phyloP scores from a whole-genome alignment of 192 early-diverging fungal species.

The Jimgerdemannia lactiflua region DNA sequence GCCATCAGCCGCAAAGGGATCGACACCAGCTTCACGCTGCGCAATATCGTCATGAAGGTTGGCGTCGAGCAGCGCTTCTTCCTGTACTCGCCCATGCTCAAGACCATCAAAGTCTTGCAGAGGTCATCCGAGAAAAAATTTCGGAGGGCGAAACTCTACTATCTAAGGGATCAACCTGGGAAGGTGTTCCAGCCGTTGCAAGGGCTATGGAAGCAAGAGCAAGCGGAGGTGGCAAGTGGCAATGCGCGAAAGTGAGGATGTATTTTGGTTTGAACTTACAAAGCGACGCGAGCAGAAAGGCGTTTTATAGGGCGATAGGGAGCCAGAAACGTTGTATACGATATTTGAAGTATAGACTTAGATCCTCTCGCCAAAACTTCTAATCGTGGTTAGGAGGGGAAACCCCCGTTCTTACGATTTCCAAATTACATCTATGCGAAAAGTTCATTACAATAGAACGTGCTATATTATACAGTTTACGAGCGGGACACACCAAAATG shows the following conservation, averaged over 20 bases:
- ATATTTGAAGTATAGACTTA: too few relatives aligned
- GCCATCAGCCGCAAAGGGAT: slow-evolving; percentile 70
- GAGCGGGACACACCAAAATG: too few relatives aligned
- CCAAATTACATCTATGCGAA: too few relatives aligned
- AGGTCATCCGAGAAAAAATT: slow-evolving; percentile 50
- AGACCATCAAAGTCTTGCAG: slow-evolving; percentile 64
- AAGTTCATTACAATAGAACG: background rate
- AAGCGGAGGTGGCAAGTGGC: slow-evolving; percentile 11
- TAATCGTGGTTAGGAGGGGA: too few relatives aligned
- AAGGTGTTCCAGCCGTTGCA: slow-evolving; percentile 57
- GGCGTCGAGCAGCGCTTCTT: slow-evolving; percentile 76
- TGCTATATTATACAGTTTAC: too few relatives aligned
- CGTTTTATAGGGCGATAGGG: too few relatives aligned
- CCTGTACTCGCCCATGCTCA: slow-evolving; percentile 76
- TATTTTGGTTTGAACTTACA: too few relatives aligned
- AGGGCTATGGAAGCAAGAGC: slow-evolving; percentile 30
- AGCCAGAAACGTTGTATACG: too few relatives aligned
- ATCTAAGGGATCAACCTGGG: slow-evolving; percentile 74
- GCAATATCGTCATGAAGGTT: slow-evolving; percentile 72
- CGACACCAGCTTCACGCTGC: slow-evolving; percentile 73
- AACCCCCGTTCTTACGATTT: too few relatives aligned
- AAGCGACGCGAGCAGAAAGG: too few relatives aligned
- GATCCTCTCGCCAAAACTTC: too few relatives aligned
- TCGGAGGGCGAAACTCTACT: slow-evolving; percentile 75
- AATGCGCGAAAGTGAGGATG: background rate